Evolutionary conservation across 1,139 yeast species (phyloP), one percentile per base, ranked within the genome.

Genomic region (Protomyces pachydermus): DNA sequence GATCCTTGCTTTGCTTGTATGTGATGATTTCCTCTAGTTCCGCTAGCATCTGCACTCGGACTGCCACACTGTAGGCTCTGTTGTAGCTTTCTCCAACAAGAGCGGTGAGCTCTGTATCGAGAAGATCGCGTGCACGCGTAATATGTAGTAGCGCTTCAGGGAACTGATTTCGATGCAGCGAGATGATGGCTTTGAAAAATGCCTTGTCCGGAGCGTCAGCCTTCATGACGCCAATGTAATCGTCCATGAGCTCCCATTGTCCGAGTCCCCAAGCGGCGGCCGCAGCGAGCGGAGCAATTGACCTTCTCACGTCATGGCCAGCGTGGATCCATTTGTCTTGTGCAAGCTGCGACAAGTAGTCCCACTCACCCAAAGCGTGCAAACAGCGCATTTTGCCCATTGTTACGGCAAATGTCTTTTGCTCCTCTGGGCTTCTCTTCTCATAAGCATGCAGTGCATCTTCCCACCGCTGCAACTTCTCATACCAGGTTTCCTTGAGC

Each of bases 211-310:
- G 97, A 2, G 97, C 88, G 69, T 90, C 97, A 1, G 84, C 78
- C 69, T 90, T 90, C 96, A 95, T 90, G 0, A 88, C 96, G 67
- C 84, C 80, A 65, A 91, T 91, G 72, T 91, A 95, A 9, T 88
- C 82, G 72, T 90, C 97, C 93, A 95, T 91, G 71, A 90, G 81
- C 71, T 91, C 97, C 98, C 98, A 95, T 73, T 90, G 95, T 1
- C 93, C 93, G 57, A 93, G 79, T n/a, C 98, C 98, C 98, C 98
- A 93, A 0, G 98, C 90, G 0, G 98, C 98, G 1, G 98, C 98
- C 0, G 98, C 98, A 0, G 98, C 98, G 64, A 95, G 78, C 0
- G 98, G 98, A 0, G 98, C 98, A 69, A 95, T 91, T n/a, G 86
- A 84, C 67, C 96, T 79, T 71, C 86, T 83, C 58, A 84, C 84